Conservation (phyloP, 495 filamentous ascomycete genomes). For the Margaritispora aquatica region DNA sequence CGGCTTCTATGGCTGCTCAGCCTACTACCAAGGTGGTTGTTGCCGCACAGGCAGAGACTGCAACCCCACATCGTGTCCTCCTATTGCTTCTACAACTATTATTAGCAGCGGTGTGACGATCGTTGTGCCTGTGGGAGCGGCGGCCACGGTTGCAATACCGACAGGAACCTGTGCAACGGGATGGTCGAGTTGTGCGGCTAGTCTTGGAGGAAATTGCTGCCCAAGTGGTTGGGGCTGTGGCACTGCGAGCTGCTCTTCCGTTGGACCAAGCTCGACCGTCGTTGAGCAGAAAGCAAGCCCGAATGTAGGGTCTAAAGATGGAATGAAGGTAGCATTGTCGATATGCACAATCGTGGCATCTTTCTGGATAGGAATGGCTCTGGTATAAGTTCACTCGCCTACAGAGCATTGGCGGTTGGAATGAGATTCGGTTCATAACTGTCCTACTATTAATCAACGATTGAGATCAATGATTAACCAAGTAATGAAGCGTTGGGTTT, state of each 20-base stretch:
- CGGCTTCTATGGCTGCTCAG: slow-evolving; percentile 70
- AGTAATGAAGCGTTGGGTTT: no score
- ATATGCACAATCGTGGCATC: neutral
- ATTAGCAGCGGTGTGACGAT: slow-evolving; percentile 59
- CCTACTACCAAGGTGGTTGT: slow-evolving; percentile 55
- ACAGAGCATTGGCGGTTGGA: no score
- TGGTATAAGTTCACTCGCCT: neutral
- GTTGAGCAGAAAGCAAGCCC: slow-evolving; percentile 52
- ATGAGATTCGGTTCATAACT: no score
- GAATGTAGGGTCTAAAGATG: neutral
- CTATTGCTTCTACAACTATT: slow-evolving; percentile 50
- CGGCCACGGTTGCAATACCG: slow-evolving; percentile 22
- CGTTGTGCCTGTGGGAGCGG: slow-evolving; percentile 47
- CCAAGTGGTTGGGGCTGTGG: slow-evolving; percentile 70
- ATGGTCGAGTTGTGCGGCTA: slow-evolving; percentile 70
- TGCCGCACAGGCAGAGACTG: slow-evolving; percentile 78
- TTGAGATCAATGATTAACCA: no score
- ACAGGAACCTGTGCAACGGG: slow-evolving; percentile 59
- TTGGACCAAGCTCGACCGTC: slow-evolving; percentile 41
- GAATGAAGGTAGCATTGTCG: neutral
- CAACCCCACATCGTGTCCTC: slow-evolving; percentile 47
- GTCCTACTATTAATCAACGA: no score
- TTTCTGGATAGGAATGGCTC: neutral
- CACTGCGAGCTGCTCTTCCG: slow-evolving; percentile 55
- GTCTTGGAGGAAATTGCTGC: slow-evolving; percentile 69